Evolutionary conservation across 441 rosid genomes (phyloP).

Genomic region (Oxalis stricta): DNA sequence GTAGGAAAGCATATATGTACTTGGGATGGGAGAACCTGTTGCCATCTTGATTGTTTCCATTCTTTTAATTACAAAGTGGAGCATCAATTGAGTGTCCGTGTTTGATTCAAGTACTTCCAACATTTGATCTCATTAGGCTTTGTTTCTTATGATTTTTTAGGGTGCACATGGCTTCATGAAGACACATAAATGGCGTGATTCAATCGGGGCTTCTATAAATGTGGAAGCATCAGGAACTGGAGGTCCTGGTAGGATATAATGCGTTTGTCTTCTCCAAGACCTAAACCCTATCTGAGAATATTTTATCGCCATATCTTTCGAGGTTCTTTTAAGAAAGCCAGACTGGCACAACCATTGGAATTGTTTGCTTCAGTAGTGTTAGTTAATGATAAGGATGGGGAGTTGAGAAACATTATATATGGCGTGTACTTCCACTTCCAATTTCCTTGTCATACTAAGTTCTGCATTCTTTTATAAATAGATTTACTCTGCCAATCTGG

Average conservation of each 20-base stretch:
- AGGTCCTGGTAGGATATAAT: slow-evolving; percentile 59
- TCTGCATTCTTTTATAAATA: slow-evolving; percentile 18
- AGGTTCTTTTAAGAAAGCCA: neutral
- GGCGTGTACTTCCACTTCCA: neutral
- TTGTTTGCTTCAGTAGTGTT: neutral
- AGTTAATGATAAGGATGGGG: neutral
- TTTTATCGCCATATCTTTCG: no score
- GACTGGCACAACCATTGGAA: neutral
- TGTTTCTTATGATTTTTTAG: slow-evolving; percentile 31
- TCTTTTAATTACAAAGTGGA: neutral
- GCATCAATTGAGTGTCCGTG: neutral
- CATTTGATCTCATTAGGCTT: slow-evolving; percentile 1
- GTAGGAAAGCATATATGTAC: neutral
- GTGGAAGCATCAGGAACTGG: slow-evolving; percentile 97
- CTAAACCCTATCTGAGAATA: no score
- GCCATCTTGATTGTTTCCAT: neutral
- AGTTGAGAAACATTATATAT: slow-evolving; percentile 1
- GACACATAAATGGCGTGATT: slow-evolving; percentile 68
- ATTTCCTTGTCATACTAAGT: neutral
- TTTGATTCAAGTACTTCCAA: slow-evolving; percentile 1
- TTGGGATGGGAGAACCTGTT: neutral
- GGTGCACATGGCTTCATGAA: slow-evolving; percentile 96
- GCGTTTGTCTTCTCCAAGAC: neutral
- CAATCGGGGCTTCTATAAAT: slow-evolving; percentile 83
- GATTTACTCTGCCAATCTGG: slow-evolving; percentile 99